These are phyloP conservation scores for Gossypium schwendimanii DNA, from an alignment of 441 rosid genomes.

Conservation along the genomic window DNA sequence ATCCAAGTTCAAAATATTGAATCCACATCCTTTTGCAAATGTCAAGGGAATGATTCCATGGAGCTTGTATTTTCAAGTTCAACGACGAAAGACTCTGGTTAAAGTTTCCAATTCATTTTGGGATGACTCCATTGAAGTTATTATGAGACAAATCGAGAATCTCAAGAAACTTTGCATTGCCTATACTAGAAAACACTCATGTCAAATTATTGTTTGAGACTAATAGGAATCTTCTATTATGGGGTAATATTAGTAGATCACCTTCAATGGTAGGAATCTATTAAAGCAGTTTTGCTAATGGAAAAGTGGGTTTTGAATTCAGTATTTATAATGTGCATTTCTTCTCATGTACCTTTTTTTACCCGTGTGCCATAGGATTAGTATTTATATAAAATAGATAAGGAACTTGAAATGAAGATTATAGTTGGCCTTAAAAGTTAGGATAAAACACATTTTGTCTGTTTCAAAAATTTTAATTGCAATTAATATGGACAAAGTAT, in stretches of 20 bases:
- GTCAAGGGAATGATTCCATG: slow-evolving; percentile 7
- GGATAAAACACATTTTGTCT: no score
- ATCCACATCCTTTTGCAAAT: neutral
- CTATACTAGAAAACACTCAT: neutral
- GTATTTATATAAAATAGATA: no score
- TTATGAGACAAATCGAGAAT: slow-evolving; percentile 13
- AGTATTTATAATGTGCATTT: no score
- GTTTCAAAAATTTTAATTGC: no score
- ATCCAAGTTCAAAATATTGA: neutral
- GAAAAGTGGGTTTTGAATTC: no score
- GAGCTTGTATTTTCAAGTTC: neutral
- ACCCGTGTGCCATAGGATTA: no score
- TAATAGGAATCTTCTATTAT: neutral
- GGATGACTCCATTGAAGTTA: slow-evolving; percentile 6
- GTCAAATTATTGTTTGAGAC: neutral
- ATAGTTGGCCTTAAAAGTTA: no score
- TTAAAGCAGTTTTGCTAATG: no score
- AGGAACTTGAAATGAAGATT: no score
- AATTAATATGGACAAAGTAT: no score
- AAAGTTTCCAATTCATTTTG: neutral
- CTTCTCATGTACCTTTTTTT: no score
- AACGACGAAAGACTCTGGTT: neutral
- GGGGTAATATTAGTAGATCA: neutral
- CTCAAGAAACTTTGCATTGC: neutral
- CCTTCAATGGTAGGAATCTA: neutral